A percentile compares a stretch with the other conserved stretches of the same genome.
These are phyloP conservation scores for Calvatia gigantea DNA, from an alignment of 768 basidiomycete genomes.

Conservation along the genomic window DNA sequence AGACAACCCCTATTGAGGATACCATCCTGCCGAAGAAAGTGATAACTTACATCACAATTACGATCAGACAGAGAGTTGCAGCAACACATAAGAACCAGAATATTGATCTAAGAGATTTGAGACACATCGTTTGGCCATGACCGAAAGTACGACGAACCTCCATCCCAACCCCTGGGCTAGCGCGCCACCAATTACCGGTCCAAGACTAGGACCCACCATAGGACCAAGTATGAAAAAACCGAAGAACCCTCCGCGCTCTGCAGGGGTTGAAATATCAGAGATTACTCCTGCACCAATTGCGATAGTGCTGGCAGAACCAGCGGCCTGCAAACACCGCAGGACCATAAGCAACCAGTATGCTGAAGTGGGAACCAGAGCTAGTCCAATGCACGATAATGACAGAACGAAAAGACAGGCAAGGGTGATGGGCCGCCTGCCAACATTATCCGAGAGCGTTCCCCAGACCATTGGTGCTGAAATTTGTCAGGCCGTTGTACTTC, in stretches of 20 bases:
- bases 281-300: constrained; percentile 79
- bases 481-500: neutral
- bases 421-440: constrained; percentile 63
- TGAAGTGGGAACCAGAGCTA: constrained; percentile 44
- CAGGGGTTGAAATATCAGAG: constrained; percentile 69
- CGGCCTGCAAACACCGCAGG: constrained; percentile 76
- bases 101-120: constrained; percentile 37
- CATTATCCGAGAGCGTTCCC: constrained; percentile 66
- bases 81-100: constrained; percentile 62
- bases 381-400: constrained; percentile 59
- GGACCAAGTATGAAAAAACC: constrained; percentile 66
- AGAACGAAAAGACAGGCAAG: constrained; percentile 62
- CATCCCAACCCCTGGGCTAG: constrained; percentile 59
- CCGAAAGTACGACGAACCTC: constrained; percentile 37
- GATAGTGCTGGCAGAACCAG: constrained; percentile 76
- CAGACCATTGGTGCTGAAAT: constrained; percentile 59
- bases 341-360: constrained; percentile 80
- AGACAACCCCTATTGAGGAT: constrained; percentile 24
- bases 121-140: neutral
- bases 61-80: constrained; percentile 39
- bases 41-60: constrained; percentile 42
- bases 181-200: constrained; percentile 58
- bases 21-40: constrained; percentile 7
- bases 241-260: constrained; percentile 72
- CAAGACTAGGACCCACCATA: constrained; percentile 64